These are phyloP conservation scores for Croton laevigatus DNA, from an alignment of 441 rosid genomes.

Conservation along the genomic window DNA sequence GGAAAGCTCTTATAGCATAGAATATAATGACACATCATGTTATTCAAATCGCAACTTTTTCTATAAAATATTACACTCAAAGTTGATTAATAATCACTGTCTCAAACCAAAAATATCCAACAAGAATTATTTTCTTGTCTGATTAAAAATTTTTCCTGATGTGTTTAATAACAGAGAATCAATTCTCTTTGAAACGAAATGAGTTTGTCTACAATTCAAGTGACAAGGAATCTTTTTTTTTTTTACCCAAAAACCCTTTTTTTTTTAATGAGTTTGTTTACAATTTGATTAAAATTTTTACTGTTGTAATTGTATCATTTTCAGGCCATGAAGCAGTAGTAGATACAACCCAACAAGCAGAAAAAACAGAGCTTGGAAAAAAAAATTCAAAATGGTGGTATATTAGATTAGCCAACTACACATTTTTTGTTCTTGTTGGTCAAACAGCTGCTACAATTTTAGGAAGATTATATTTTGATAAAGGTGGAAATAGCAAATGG, in stretches of 20 bases:
- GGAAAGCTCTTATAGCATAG: too few relatives aligned
- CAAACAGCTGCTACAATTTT: slow-evolving; percentile 47
- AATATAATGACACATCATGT: too few relatives aligned
- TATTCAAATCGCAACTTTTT: too few relatives aligned
- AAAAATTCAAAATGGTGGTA: slow-evolving; percentile 36
- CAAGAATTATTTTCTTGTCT: too few relatives aligned
- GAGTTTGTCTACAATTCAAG: too few relatives aligned
- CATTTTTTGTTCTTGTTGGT: slow-evolving; percentile 36
- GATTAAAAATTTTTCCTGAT: neutral
- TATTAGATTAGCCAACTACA: slow-evolving; percentile 21
- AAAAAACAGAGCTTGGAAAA: neutral
- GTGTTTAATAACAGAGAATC: too few relatives aligned
- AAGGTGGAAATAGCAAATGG: slow-evolving; percentile 65
- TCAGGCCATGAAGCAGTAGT: slow-evolving; percentile 23
- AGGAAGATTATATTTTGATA: slow-evolving; percentile 48
- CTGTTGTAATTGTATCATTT: neutral
- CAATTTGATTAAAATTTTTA: neutral
- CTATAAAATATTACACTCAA: too few relatives aligned
- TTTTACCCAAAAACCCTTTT: neutral
- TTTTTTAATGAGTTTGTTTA: neutral
- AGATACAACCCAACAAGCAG: slow-evolving; percentile 7
- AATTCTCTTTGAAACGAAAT: too few relatives aligned
- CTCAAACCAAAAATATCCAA: too few relatives aligned
- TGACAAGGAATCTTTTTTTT: neutral
- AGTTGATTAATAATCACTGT: too few relatives aligned